Evolutionary conservation across 441 rosid species (phyloP).

Genomic region (Metrosideros polymorpha): DNA sequence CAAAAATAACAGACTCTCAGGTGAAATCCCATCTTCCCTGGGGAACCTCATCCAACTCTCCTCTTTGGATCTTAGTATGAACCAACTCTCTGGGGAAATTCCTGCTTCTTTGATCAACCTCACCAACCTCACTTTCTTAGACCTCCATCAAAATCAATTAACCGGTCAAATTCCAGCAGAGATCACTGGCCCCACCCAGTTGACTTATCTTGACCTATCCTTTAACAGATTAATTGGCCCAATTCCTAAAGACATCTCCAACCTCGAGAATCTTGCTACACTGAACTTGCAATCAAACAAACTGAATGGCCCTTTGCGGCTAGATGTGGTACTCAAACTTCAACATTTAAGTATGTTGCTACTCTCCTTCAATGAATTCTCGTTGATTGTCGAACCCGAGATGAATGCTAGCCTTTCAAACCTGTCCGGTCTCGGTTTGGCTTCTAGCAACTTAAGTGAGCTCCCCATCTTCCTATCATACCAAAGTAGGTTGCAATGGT

Average conservation of each 20-base stretch:
- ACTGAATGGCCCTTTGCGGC: background rate
- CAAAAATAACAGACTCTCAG: fast-evolving
- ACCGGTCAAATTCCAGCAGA: background rate
- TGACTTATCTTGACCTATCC: background rate
- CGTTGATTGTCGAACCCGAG: fast-evolving
- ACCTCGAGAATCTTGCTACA: fast-evolving
- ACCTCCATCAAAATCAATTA: background rate
- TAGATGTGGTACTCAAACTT: background rate
- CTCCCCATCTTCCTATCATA: background rate
- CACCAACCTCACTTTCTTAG: background rate
- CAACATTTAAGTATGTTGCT: fast-evolving
- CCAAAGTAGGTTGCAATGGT: fast-evolving
- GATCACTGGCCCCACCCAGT: background rate
- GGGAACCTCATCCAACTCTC: background rate
- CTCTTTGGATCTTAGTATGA: background rate
- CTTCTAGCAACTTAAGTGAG: background rate
- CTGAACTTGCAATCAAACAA: fast-evolving
- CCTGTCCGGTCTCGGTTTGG: background rate
- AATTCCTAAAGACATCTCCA: background rate
- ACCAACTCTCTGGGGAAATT: background rate
- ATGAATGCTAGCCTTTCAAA: background rate
- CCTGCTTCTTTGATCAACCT: background rate
- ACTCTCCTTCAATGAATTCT: background rate
- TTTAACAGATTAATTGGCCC: background rate
- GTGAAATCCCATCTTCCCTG: background rate